A percentile compares a stretch with the other conserved stretches of the same genome.
phyloP scores from a whole-genome alignment of 495 filamentous ascomycete genomes.

The Neurospora hispaniola region DNA sequence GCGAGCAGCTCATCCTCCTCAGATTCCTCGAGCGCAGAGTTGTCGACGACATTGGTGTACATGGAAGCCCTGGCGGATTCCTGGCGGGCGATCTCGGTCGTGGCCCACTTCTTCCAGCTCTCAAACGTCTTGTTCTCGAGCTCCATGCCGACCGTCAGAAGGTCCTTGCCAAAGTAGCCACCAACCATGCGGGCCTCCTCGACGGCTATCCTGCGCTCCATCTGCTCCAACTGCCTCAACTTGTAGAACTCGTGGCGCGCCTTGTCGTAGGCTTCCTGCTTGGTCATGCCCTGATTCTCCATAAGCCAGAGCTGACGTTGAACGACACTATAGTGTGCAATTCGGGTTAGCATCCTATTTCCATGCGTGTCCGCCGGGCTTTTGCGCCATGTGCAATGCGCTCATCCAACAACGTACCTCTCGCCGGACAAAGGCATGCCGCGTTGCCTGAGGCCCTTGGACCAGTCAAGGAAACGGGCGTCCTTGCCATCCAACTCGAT shows the following conservation, averaged over 20 bases:
- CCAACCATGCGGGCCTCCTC: conserved; percentile 84
- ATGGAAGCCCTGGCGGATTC: conserved; percentile 38
- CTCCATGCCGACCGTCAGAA: conserved; percentile 66
- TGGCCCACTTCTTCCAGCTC: conserved; percentile 74
- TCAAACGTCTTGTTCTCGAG: conserved; percentile 71
- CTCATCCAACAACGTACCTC: conserved; percentile 42
- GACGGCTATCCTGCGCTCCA: conserved; percentile 69
- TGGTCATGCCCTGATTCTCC: conserved; percentile 50
- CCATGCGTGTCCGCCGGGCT: not conserved
- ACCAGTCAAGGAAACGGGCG: conserved; percentile 64
- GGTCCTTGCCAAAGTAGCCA: conserved; percentile 70
- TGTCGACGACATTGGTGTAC: conserved; percentile 20
- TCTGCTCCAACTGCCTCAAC: conserved; percentile 68
- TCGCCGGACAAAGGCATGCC: conserved; percentile 76
- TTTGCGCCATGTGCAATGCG: not conserved
- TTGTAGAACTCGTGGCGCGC: conserved; percentile 87
- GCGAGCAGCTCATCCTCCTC: conserved; percentile 7
- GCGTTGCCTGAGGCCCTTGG: conserved; percentile 59
- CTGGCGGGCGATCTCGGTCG: conserved; percentile 31
- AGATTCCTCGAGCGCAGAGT: not conserved
- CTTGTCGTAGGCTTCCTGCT: conserved; percentile 68
- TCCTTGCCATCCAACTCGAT: conserved; percentile 83
- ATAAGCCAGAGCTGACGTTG: conserved; percentile 85
- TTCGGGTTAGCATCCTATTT: not conserved
- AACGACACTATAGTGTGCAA: conserved; percentile 57